Conservation (phyloP, 1,284 basidiomycete genomes). For the Fomitopsis schrenkii region DNA sequence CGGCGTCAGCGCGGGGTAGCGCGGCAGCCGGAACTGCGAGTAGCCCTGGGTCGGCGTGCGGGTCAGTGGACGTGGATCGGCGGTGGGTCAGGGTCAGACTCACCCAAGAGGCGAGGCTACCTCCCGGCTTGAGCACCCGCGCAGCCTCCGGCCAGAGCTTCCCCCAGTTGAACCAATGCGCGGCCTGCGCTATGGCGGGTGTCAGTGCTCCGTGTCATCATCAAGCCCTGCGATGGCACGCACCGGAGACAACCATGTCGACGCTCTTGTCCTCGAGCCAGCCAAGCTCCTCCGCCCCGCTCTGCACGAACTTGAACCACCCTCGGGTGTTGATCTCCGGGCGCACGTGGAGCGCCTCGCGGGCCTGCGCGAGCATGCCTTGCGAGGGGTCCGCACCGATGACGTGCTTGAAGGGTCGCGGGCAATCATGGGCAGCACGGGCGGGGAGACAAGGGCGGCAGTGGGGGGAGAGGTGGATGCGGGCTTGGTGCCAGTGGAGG, state of each 20-base stretch:
- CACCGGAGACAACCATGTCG: conserved; percentile 76
- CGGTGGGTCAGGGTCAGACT: conserved; percentile 17
- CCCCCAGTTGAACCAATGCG: conserved; percentile 84
- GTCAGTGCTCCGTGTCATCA: neutral
- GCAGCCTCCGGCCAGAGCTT: conserved; percentile 69
- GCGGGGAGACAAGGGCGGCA: too few species aligned
- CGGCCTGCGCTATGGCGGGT: conserved; percentile 61
- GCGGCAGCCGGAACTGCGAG: conserved; percentile 70
- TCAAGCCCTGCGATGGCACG: conserved; percentile 7
- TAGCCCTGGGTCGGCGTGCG: conserved; percentile 50
- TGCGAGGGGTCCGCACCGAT: conserved; percentile 72
- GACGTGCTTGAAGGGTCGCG: conserved; percentile 50
- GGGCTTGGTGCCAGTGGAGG: too few species aligned
- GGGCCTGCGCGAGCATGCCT: conserved; percentile 71
- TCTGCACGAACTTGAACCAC: conserved; percentile 38
- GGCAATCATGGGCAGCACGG: too few species aligned
- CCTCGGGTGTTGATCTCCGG: neutral
- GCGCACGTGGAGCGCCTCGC: conserved; percentile 18
- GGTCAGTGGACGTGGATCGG: neutral
- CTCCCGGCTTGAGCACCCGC: conserved; percentile 61
- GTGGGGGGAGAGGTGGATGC: too few species aligned
- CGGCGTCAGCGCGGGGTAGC: conserved; percentile 52
- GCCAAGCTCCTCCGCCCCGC: conserved; percentile 51
- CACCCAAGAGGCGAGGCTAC: conserved; percentile 78
- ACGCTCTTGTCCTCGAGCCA: conserved; percentile 54